phyloP scores from a whole-genome alignment of 495 filamentous ascomycete species.

The Trypethelium eluteriae region DNA sequence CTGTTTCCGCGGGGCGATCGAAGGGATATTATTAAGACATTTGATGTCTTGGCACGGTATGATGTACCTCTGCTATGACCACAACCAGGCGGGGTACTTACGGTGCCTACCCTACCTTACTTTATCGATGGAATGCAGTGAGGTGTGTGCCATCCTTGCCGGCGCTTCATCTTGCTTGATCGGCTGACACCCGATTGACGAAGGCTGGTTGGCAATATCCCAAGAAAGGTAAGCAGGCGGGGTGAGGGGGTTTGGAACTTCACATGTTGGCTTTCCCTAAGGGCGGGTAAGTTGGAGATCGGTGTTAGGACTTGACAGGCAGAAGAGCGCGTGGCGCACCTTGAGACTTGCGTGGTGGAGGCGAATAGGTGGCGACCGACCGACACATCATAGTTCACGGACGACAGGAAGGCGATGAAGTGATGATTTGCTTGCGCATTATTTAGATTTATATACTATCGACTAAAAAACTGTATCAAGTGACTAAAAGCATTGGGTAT shows the following conservation, averaged over 20 bases:
- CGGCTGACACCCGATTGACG: neutral
- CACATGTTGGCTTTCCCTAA: neutral
- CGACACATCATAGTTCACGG: neutral
- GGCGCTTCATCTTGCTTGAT: neutral
- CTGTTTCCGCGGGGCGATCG: neutral
- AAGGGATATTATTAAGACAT: neutral
- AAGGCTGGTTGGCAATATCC: neutral
- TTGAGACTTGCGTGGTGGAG: neutral
- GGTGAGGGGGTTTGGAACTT: neutral
- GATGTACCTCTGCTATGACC: neutral
- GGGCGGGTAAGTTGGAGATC: constrained; percentile 7
- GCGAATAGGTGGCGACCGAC: neutral
- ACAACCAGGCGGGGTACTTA: neutral
- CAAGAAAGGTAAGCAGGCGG: constrained; percentile 5
- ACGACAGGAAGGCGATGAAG: neutral
- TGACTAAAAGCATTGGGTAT: constrained; percentile 7
- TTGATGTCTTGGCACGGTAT: neutral
- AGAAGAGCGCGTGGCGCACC: constrained; percentile 1
- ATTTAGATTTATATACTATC: neutral
- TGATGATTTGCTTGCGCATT: constrained; percentile 5
- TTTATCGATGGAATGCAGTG: neutral
- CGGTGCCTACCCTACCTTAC: neutral
- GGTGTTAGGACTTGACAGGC: neutral
- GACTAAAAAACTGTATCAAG: neutral
- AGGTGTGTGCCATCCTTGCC: constrained; percentile 8